A percentile compares a stretch with the other conserved stretches of the same genome.
These are phyloP conservation scores for Mycena citricolor DNA, from an alignment of 1,284 basidiomycete species.

Conservation along the genomic window DNA sequence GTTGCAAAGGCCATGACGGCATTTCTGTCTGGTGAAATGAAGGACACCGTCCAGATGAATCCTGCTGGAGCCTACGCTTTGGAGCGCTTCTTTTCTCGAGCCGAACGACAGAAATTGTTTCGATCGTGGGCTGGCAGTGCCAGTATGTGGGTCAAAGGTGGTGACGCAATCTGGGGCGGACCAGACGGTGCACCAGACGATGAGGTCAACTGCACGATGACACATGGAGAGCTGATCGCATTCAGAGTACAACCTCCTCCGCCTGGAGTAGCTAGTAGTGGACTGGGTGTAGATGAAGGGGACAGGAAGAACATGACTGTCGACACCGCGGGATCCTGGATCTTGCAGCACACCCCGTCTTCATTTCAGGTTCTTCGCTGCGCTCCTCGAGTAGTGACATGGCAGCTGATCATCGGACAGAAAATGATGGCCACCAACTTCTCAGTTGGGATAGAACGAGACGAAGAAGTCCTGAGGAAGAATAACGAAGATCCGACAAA, in stretches of 20 bases:
- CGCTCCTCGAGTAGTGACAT: constrained; percentile 1
- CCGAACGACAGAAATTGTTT: constrained; percentile 90
- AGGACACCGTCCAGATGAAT: constrained; percentile 91
- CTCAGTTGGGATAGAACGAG: constrained; percentile 88
- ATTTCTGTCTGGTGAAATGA: constrained; percentile 84
- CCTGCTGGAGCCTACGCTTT: constrained; percentile 83
- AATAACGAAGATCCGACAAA: constrained; percentile 77
- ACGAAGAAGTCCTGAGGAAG: constrained; percentile 59
- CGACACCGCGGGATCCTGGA: constrained; percentile 74
- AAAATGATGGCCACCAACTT: constrained; percentile 91
- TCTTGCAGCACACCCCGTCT: constrained; percentile 81
- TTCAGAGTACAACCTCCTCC: constrained; percentile 53
- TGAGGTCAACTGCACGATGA: constrained; percentile 55
- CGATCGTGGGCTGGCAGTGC: constrained; percentile 94
- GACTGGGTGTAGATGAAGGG: constrained; percentile 9
- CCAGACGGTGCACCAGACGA: constrained; percentile 77
- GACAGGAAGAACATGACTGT: constrained; percentile 75
- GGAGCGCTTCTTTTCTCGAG: constrained; percentile 86
- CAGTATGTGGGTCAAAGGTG: constrained; percentile 87
- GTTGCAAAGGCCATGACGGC: constrained; percentile 90
- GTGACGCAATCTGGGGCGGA: constrained; percentile 90
- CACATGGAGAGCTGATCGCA: constrained; percentile 81
- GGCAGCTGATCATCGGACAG: constrained; percentile 38
- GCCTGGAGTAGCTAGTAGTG: constrained; percentile 14
- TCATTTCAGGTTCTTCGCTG: constrained; percentile 68